A percentile compares a stretch with the other conserved stretches of the same genome.
Evolutionary conservation across 768 basidiomycete species (phyloP).

Genomic region (Lactarius akahatsu): DNA sequence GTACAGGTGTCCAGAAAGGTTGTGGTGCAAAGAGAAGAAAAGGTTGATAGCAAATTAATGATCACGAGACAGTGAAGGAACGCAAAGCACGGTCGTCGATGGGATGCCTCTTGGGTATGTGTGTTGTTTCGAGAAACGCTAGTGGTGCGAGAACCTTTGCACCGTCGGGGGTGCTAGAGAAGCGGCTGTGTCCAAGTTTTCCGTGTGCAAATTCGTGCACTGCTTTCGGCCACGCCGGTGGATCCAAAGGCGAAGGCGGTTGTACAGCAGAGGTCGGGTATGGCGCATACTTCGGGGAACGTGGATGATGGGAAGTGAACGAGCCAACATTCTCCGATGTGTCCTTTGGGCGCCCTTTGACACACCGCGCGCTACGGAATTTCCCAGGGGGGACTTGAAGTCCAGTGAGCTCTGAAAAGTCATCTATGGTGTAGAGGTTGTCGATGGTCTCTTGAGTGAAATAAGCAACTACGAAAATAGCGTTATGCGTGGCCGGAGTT

Average conservation of each 20-base stretch:
- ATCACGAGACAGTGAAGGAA: conserved; percentile 44
- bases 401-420: conserved; percentile 35
- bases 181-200: conserved; percentile 29
- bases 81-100: conserved; percentile 70
- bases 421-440: conserved; percentile 35
- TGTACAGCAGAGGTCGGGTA: conserved; percentile 19
- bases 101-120: conserved; percentile 64
- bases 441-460: conserved; percentile 39
- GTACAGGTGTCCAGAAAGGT: conserved; percentile 23
- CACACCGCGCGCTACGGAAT: conserved; percentile 37
- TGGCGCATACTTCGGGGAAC: conserved; percentile 24
- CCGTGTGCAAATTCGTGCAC: conserved; percentile 21
- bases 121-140: conserved; percentile 57
- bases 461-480: conserved; percentile 38
- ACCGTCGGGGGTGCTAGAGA: conserved; percentile 24
- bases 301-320: conserved; percentile 21
- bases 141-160: conserved; percentile 53
- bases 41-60: background rate
- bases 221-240: conserved; percentile 26
- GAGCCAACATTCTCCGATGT: conserved; percentile 14
- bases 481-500: conserved; percentile 17
- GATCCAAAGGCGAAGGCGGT: conserved; percentile 26
- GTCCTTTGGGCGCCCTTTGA: conserved; percentile 32
- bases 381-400: conserved; percentile 37
- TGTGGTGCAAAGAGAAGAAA: conserved; percentile 17